A percentile compares a stretch with the other conserved stretches of the same genome.
These are phyloP conservation scores for Closterium sp. DNA, from an alignment of 139 green algal species.

Conservation along the genomic window DNA sequence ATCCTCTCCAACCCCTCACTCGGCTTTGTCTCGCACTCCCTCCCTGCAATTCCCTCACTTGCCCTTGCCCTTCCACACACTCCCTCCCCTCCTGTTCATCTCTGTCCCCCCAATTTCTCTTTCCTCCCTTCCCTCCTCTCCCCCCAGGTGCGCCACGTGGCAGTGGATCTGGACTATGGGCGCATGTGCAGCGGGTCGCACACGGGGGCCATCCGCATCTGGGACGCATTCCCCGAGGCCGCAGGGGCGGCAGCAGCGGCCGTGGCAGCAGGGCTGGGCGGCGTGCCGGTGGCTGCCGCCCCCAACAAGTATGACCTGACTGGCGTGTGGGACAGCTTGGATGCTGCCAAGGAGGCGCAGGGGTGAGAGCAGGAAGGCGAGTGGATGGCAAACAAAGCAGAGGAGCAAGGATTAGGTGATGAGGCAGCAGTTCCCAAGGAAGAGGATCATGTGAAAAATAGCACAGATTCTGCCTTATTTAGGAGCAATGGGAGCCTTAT, in stretches of 20 bases:
- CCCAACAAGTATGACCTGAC: not conserved
- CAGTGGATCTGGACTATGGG: not conserved
- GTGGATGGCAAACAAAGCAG: not conserved
- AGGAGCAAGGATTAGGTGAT: not conserved
- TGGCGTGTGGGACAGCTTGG: not conserved
- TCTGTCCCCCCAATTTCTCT: not conserved
- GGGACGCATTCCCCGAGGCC: constrained; percentile 1
- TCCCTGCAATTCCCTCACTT: not conserved
- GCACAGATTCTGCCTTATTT: not conserved
- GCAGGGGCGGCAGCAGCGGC: not conserved
- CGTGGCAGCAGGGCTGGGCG: not conserved
- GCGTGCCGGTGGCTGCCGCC: not conserved
- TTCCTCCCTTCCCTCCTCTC: not conserved
- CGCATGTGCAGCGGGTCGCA: not conserved
- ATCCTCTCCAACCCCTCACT: too few species aligned
- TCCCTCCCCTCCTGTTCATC: not conserved
- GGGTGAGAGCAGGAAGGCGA: not conserved
- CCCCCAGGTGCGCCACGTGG: not conserved
- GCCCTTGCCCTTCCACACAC: not conserved
- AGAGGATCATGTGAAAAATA: not conserved
- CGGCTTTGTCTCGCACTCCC: not conserved
- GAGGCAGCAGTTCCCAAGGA: not conserved
- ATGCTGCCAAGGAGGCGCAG: not conserved
- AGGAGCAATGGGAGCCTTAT: not conserved
- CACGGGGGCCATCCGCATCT: not conserved